phyloP scores from a whole-genome alignment of 192 early-diverging fungal genomes.

The Coemansia biformis region DNA sequence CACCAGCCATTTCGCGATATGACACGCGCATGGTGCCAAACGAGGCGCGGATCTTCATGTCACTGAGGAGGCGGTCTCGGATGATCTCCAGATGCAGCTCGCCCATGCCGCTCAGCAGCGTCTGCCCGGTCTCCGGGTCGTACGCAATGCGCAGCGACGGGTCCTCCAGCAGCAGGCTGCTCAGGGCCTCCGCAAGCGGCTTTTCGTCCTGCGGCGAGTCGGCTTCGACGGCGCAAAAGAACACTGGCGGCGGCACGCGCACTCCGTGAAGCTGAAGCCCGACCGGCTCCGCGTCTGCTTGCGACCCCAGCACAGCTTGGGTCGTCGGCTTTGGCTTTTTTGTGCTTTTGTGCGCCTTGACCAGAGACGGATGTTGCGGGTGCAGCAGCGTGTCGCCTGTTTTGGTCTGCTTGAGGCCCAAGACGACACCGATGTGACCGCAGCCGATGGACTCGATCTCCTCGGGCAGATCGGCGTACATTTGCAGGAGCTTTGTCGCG shows the following conservation, averaged over 20 bases:
- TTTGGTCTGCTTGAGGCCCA: constrained; percentile 74
- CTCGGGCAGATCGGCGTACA: constrained; percentile 87
- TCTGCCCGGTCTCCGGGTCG: constrained; percentile 85
- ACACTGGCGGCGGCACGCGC: constrained; percentile 79
- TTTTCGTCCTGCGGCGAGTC: constrained; percentile 72
- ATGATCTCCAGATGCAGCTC: constrained; percentile 92
- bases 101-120: constrained; percentile 86
- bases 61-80: constrained; percentile 73
- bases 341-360: neutral
- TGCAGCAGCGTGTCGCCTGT: constrained; percentile 83
- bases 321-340: neutral
- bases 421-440: constrained; percentile 82
- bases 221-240: constrained; percentile 73
- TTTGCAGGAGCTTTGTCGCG: constrained; percentile 75
- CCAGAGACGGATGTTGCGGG: constrained; percentile 46
- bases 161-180: constrained; percentile 75
- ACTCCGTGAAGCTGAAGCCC: constrained; percentile 66
- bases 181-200: constrained; percentile 65
- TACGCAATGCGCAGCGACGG: constrained; percentile 70
- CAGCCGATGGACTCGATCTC: constrained; percentile 65
- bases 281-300: neutral
- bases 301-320: constrained; percentile 20
- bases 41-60: constrained; percentile 68
- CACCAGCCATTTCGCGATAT: constrained; percentile 72
- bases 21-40: constrained; percentile 83